These are phyloP conservation scores for Irpex sp. DNA, from an alignment of 1,284 basidiomycete species.

Conservation along the genomic window DNA sequence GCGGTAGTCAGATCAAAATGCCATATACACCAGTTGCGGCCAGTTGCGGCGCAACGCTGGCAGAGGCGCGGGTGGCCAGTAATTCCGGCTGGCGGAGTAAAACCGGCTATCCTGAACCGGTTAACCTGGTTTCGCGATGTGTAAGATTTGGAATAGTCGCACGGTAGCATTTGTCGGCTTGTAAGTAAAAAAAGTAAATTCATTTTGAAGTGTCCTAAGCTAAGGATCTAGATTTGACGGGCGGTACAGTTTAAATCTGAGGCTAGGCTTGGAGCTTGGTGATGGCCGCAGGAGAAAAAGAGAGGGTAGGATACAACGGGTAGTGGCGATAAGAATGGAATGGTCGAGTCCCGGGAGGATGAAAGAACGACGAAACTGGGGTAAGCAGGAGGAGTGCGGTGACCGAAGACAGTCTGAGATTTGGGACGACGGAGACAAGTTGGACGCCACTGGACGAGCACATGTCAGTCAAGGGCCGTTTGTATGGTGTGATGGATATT, in stretches of 20 bases:
- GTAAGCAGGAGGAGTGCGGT: background rate
- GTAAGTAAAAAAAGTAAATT: background rate
- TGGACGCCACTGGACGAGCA: constrained; percentile 11
- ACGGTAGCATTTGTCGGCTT: background rate
- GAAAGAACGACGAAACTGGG: background rate
- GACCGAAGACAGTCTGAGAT: background rate
- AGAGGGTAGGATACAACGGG: background rate
- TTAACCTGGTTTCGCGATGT: background rate
- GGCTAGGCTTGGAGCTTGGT: background rate
- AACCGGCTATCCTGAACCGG: constrained; percentile 2
- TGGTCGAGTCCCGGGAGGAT: background rate
- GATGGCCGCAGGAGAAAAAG: too few relatives aligned
- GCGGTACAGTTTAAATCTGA: background rate
- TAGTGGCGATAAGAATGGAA: background rate
- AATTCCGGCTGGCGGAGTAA: background rate
- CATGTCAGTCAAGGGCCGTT: constrained; percentile 6
- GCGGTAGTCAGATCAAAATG: too few relatives aligned
- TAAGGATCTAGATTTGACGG: background rate
- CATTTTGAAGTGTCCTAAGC: background rate
- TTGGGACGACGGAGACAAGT: constrained; percentile 2
- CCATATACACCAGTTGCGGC: too few relatives aligned
- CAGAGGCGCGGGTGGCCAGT: background rate
- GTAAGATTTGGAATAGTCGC: background rate
- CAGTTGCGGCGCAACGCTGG: too few relatives aligned
- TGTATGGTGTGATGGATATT: constrained; percentile 1